Base-by-base conservation (phyloP, 495 filamentous ascomycete genomes). In the Symbiotaphrina buchneri region DNA sequence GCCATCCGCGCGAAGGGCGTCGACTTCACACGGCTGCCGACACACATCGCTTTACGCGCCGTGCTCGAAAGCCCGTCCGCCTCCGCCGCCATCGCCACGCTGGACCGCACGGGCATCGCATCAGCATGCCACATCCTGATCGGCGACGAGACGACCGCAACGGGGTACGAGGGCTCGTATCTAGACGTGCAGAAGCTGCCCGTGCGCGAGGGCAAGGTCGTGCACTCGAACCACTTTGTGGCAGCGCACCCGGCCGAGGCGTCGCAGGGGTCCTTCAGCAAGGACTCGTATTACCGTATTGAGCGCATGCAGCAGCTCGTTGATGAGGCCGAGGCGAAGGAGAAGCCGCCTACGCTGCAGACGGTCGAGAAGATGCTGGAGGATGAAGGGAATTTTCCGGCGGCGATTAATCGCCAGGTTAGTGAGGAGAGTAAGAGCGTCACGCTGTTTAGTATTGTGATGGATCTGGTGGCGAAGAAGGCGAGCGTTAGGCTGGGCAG, bases 191-290 rank as follows among this genome's bases (percentile, higher is more conserved):
- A 56, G 26, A 47, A 58, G 39, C 38, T 73, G 21, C 18, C 42
- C 3, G 54, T 59, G 41, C 56, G 68, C 39, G 39, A 41, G 1
- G 59, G 56, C 0, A 44, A 58, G 5, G 49, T 77, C 2, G 55
- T 51, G 2, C 73, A 79, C 42, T 61, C 71, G 13, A 79, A 77
- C 39, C 71, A 77, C 35, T 63, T 66, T 25, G 30, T 75, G 17
- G 46, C 53, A 17, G 51, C 59, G n/a, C 48, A 47, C 15, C 31
- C 6, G 45, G 51, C 37, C 10, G 52, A 62, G 10, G 48, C 56
- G 8, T 62, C 68, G 36, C 56, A 58, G 1, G n/a, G n/a, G n/a
- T n/a, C n/a, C n/a, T n/a, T n/a, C n/a, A n/a, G n/a, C n/a, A n/a
- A n/a, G n/a, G 66, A 70, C 31, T 71, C 66, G 3, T 48, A 50